Evolutionary conservation across 495 filamentous ascomycete genomes (phyloP).

Genomic region (Lophium mytilinum): DNA sequence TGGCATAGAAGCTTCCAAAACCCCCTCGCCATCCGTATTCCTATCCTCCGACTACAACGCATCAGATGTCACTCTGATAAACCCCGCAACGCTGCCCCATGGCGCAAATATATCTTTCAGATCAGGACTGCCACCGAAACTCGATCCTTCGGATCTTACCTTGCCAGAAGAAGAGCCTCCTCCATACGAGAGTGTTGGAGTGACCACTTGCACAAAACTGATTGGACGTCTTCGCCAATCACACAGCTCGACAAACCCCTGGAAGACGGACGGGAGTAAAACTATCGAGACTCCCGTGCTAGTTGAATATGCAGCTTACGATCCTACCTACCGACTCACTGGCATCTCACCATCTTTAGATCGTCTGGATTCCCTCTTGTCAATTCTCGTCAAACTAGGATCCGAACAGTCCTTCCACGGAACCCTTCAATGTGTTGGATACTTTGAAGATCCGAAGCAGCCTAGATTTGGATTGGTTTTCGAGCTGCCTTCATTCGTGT

Average conservation of each 20-base stretch:
- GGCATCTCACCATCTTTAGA: slow-evolving; percentile 55
- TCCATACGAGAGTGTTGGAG: slow-evolving; percentile 32
- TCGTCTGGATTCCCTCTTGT: slow-evolving; percentile 54
- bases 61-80: slow-evolving; percentile 26
- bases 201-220: slow-evolving; percentile 24
- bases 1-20: slow-evolving; percentile 30
- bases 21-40: slow-evolving; percentile 11
- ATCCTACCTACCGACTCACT: slow-evolving; percentile 54
- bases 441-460: slow-evolving; percentile 70
- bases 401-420: slow-evolving; percentile 46
- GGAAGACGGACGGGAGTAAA: slow-evolving; percentile 31
- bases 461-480: slow-evolving; percentile 77
- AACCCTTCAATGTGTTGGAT: slow-evolving; percentile 70
- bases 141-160: slow-evolving; percentile 26
- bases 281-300: slow-evolving; percentile 44
- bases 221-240: slow-evolving; percentile 25
- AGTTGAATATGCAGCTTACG: slow-evolving; percentile 59
- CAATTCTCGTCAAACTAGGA: slow-evolving; percentile 43
- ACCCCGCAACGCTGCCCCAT: slow-evolving; percentile 11
- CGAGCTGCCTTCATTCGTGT: slow-evolving; percentile 54
- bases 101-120: not conserved
- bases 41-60: slow-evolving; percentile 20
- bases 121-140: slow-evolving; percentile 24
- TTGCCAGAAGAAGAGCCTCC: slow-evolving; percentile 35
- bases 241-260: slow-evolving; percentile 36